A percentile compares a stretch with the other conserved stretches of the same genome.
Conservation (phyloP, 257 asterid species). For the Echites panduratus region DNA sequence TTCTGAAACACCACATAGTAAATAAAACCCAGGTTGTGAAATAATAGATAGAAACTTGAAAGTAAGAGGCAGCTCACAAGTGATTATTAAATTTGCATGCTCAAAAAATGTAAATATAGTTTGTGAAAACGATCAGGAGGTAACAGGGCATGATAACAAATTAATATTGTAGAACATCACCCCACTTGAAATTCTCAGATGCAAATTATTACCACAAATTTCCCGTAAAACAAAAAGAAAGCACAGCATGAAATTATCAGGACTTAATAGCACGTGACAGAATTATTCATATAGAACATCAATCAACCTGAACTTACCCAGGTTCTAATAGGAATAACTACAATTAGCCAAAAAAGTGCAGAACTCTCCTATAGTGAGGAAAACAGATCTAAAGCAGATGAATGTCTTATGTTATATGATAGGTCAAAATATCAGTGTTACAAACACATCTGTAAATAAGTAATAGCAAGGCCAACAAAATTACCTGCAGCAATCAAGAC, state of each 20-base stretch:
- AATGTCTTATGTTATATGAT: neutral
- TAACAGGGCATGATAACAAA: neutral
- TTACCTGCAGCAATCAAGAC: slow-evolving; percentile 12
- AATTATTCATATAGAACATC: neutral
- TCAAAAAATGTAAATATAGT: no score
- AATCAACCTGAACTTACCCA: neutral
- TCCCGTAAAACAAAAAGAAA: neutral
- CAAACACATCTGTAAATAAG: neutral
- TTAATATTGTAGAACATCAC: neutral
- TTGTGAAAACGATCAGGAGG: neutral
- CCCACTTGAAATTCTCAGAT: neutral
- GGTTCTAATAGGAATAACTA: neutral
- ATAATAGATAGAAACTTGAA: neutral
- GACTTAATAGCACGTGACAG: neutral
- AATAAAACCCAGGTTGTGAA: no score
- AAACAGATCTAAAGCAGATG: neutral
- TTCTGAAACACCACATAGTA: no score
- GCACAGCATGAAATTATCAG: neutral
- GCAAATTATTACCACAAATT: neutral
- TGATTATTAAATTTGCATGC: neutral
- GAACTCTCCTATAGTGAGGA: neutral
- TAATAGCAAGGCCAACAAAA: neutral
- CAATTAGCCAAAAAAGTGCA: neutral
- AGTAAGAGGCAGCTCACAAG: neutral
- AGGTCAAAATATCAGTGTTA: neutral